Base-by-base conservation (phyloP, 2,329 filamentous ascomycete genomes). In the Aspergillus caelatus region DNA sequence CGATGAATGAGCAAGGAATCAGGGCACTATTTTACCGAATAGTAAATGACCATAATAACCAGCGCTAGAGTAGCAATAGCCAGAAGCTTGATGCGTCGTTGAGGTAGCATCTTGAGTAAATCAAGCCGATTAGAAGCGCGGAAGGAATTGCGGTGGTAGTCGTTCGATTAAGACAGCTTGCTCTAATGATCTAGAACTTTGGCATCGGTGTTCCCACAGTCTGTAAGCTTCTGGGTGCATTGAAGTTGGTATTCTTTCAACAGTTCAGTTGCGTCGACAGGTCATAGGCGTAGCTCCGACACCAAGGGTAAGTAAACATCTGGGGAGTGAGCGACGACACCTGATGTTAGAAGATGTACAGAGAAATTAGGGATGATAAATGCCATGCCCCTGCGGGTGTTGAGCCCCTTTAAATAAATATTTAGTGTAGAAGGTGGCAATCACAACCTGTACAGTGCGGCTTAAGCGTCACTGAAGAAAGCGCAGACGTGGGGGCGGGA, bases 11-110 rank as follows among this genome's bases (percentile, higher is more conserved):
- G 34, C 6, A 28, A 21, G 21, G n/a, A 11, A 45, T 28, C 26
- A 32, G n/a, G 46, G 32, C 32, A 46, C 46, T 43, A 63, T 83
- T n/a, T 82, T 75, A 90, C 87, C 62, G 89, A 90, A 75, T 92
- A 89, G 81, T 94, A 93, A 69, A 96, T 82, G 60, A 90, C 80
- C 53, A 89, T 83, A 69, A 94, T 79, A 64, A 94, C 78, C 63
- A 86, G 82, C 68, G 88, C 82, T 69, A 93, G 70, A 61, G 89
- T 82, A 62, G 89, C 82, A 71, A 94, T 81, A 67, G 87, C 81
- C 61, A 93, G 80, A 70, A 90, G 81, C 74, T 89, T 89, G 71
- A 92, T 74, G 70, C 92, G 89, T 68, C 92, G 88, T 70, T 85
- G 83, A 23, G 90, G 90, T 71, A 88, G 86, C 90, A 93, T 93